Evolutionary conservation across 345 rosid species (phyloP).

Genomic region (Citrus mangshanensis): DNA sequence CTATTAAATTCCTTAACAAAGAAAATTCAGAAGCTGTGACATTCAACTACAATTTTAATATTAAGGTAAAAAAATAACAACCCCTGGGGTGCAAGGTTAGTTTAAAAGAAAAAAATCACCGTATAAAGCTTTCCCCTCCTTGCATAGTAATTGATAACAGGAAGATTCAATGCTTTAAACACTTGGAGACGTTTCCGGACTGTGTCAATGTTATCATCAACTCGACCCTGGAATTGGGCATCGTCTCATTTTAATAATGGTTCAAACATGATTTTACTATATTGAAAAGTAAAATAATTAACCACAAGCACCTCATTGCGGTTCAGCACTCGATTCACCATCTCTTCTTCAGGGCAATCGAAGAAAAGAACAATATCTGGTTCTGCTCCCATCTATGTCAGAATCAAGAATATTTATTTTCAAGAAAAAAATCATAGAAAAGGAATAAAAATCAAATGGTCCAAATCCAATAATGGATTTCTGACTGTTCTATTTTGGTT

Average conservation of each 20-base stretch:
- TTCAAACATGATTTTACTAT: neutral
- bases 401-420: neutral
- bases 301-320: conserved; percentile 73
- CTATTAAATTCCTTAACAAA: too few relatives aligned
- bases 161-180: conserved; percentile 58
- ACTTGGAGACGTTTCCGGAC: conserved; percentile 59
- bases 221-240: conserved; percentile 56
- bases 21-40: neutral
- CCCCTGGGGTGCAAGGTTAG: neutral
- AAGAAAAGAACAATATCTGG: conserved; percentile 69
- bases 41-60: neutral
- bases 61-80: neutral
- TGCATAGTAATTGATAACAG: conserved; percentile 72
- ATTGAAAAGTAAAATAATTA: neutral
- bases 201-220: conserved; percentile 74
- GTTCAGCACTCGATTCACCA: conserved; percentile 65
- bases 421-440: neutral
- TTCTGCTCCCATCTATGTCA: conserved; percentile 50
- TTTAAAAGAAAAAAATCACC: conserved; percentile 27
- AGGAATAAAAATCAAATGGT: neutral
- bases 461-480: neutral
- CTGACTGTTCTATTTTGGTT: neutral
- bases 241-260: conserved; percentile 3
- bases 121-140: conserved; percentile 70
- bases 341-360: conserved; percentile 72